These are phyloP conservation scores for Echria macrotheca DNA, from an alignment of 495 filamentous ascomycete species.

Conservation along the genomic window DNA sequence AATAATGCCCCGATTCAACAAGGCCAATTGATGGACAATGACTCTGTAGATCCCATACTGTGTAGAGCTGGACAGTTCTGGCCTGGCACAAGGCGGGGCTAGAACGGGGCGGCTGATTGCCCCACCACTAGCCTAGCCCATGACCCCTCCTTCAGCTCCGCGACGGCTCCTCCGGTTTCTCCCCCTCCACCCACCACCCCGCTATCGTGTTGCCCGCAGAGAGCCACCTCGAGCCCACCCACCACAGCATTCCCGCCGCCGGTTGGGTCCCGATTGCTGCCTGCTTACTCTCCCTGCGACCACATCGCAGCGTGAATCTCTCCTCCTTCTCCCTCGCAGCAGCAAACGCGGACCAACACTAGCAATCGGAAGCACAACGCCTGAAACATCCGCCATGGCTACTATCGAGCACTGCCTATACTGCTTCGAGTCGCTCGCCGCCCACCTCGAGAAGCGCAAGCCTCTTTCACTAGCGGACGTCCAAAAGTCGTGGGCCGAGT, in stretches of 20 bases:
- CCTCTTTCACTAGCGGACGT: constrained; percentile 55
- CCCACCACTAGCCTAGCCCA: too few relatives aligned
- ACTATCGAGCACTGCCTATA: constrained; percentile 76
- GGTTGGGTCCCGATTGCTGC: constrained; percentile 10
- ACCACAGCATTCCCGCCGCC: not conserved
- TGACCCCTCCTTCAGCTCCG: constrained; percentile 6
- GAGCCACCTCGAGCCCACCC: constrained; percentile 1
- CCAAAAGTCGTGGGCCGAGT: constrained; percentile 65
- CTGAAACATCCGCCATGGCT: constrained; percentile 55
- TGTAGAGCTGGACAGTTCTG: too few relatives aligned
- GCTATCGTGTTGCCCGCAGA: not conserved
- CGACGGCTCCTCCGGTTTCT: constrained; percentile 1
- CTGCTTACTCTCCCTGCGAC: not conserved
- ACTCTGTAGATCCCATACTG: too few relatives aligned
- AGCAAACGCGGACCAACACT: not conserved
- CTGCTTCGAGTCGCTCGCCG: constrained; percentile 80
- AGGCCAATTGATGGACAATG: too few relatives aligned
- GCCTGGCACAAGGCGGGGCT: too few relatives aligned
- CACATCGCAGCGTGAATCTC: not conserved
- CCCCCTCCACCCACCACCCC: constrained; percentile 1
- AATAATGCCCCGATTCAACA: too few relatives aligned
- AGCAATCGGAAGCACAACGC: not conserved
- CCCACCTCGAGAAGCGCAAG: constrained; percentile 40
- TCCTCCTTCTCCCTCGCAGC: not conserved
- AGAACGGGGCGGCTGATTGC: too few relatives aligned